Evolutionary conservation across 805 yeast species (phyloP), one percentile per base, ranked within the genome.

Genomic region (Millerozyma acaciae): DNA sequence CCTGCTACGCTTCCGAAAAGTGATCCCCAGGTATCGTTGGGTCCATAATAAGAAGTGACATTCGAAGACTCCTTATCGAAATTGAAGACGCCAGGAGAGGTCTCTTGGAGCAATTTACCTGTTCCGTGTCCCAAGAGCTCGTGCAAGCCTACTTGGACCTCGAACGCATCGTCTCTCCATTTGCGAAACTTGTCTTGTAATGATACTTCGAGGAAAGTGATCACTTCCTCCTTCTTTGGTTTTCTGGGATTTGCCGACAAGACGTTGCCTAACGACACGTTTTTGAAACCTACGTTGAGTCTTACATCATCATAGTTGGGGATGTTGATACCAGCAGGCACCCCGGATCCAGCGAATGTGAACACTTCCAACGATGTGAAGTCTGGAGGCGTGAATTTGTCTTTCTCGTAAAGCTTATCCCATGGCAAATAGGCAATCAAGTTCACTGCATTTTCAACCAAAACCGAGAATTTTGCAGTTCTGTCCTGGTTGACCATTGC

Each of bases 301-400:
- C 96, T 72, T 35, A 86, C 88, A 51, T 85, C 95, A 56, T 87
- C 95, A 58, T 87, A 87, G 60, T 87, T 87, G 39, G 96, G 96
- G 43, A 87, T 84, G 53, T 87, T 87, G 56, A 87, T 87, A 34
- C 96, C 96, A 0, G 95, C 95, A 10, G 96, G 96, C 33, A 84
- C 78, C 29, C 95, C 95, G 22, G 88, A 77, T 3, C 94, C 90
- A 1, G 95, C 85, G 67, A 87, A 86, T 1, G 95, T 83, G 50
- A 87, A 66, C 3, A 87, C 95, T 59, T 87, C 96, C 47, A 87
- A 69, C 1, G 95, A 84, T 4, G 95, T 85, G 62, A 87, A 87
- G 59, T 87, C 96, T 14, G 96, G 96, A 16, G 96, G 90, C 30
- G 85, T 80, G 58, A 87, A 87, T n/a, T 52, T 70, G 52, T 84